phyloP scores from a whole-genome alignment of 1,139 yeast species.

The Yamadazyma sp. region DNA sequence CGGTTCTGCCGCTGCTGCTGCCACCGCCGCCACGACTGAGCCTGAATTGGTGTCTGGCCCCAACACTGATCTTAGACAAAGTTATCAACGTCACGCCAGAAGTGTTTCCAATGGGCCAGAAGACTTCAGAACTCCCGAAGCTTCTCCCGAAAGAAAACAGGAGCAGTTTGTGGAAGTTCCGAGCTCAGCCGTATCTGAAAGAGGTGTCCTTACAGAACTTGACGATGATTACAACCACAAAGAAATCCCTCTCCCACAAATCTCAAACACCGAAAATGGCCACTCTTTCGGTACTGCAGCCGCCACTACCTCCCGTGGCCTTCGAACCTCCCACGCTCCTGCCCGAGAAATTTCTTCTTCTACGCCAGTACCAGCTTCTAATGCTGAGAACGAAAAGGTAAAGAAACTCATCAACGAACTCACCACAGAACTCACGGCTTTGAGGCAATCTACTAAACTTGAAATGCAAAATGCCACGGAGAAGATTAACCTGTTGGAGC shows the following conservation, averaged over 20 bases:
- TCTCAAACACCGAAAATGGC: constrained; percentile 6
- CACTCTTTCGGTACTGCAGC: constrained; percentile 1
- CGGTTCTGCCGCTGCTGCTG: constrained; percentile 10
- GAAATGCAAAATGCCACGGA: constrained; percentile 58
- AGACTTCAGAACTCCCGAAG: constrained; percentile 44
- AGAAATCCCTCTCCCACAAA: constrained; percentile 4
- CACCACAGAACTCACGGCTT: constrained; percentile 45
- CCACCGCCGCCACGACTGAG: constrained; percentile 12
- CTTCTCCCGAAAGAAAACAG: constrained; percentile 30
- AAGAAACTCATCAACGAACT: constrained; percentile 41
- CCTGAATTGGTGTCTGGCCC: constrained; percentile 3
- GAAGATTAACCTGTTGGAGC: constrained; percentile 47
- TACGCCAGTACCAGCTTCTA: background rate
- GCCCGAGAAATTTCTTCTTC: constrained; percentile 6
- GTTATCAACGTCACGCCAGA: constrained; percentile 36
- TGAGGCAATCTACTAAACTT: constrained; percentile 46
- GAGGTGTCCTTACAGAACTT: constrained; percentile 21
- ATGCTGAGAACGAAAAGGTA: constrained; percentile 25
- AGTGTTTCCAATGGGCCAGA: constrained; percentile 44
- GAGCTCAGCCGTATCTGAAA: constrained; percentile 25
- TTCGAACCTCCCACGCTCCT: too few species aligned
- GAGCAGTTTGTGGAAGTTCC: constrained; percentile 33
- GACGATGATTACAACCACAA: constrained; percentile 10
- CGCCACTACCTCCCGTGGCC: too few species aligned
- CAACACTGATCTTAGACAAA: constrained; percentile 16